Percentiles rank a stretch among this genome's conserved stretches.
Evolutionary conservation across 108 stramenopile genomes (phyloP).

Genomic region (Skeletonema tropicum): DNA sequence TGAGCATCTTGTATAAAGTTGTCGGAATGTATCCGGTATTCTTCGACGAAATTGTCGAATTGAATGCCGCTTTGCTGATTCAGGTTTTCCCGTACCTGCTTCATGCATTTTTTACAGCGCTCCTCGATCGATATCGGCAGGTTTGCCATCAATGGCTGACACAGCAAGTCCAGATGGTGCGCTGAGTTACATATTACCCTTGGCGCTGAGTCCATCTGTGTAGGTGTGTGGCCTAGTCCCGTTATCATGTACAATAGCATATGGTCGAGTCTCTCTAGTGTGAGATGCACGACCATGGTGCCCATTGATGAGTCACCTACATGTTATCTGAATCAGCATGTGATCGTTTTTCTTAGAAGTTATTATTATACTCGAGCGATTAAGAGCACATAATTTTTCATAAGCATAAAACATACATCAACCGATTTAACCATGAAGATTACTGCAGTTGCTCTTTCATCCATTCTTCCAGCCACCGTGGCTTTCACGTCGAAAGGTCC

Average conservation of each 20-base stretch:
- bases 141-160: neutral
- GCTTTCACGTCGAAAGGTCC: neutral
- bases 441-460: neutral
- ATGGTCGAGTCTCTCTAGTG: too few species aligned
- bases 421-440: neutral
- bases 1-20: too few species aligned
- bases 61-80: too few species aligned
- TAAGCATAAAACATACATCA: neutral
- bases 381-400: neutral
- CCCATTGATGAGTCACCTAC: neutral
- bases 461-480: neutral
- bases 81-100: too few species aligned
- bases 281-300: neutral
- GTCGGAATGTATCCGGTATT: too few species aligned
- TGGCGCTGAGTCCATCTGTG: too few species aligned
- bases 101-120: too few species aligned
- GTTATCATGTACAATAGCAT: too few species aligned
- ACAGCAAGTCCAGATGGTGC: neutral
- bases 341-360: neutral
- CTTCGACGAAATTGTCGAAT: too few species aligned
- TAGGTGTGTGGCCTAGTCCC: too few species aligned
- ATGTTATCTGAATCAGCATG: neutral
- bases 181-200: too few species aligned
- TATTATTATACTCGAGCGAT: neutral
- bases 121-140: too few species aligned